Conservation (phyloP, 2,329 filamentous ascomycete species). For the Pseudogymnoascus sp. region DNA sequence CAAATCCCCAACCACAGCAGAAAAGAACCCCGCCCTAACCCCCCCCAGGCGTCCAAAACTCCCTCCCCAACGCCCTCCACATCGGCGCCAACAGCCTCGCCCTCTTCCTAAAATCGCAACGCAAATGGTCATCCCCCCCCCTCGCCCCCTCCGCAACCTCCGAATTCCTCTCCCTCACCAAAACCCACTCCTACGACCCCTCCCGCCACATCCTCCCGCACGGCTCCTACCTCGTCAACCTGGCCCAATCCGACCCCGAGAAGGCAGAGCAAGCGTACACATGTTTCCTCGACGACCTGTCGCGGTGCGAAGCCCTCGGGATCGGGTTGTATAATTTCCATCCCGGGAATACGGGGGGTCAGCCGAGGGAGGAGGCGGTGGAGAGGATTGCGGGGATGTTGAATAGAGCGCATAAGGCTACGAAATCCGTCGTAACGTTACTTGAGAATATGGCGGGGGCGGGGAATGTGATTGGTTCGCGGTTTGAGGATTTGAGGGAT, state of each 20-base stretch:
- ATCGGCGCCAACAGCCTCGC: slow-evolving; percentile 92
- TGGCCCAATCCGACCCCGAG: slow-evolving; percentile 71
- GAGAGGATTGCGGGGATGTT: slow-evolving; percentile 71
- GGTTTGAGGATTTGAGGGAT: slow-evolving; percentile 77
- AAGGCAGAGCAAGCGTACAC: slow-evolving; percentile 82
- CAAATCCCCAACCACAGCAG: too few relatives aligned
- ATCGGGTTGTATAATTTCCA: slow-evolving; percentile 98
- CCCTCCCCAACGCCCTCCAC: slow-evolving; percentile 66
- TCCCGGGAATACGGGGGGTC: slow-evolving; percentile 72
- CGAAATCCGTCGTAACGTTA: slow-evolving; percentile 68
- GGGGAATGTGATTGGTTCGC: slow-evolving; percentile 79
- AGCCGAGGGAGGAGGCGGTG: slow-evolving; percentile 60
- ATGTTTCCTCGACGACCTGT: slow-evolving; percentile 79
- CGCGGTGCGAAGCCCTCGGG: slow-evolving; percentile 75
- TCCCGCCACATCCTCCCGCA: slow-evolving; percentile 75
- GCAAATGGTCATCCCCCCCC: slow-evolving; percentile 84
- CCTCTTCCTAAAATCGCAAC: slow-evolving; percentile 90
- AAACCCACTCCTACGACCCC: slow-evolving; percentile 62
- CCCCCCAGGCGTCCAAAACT: slow-evolving; percentile 67
- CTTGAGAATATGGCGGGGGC: slow-evolving; percentile 93
- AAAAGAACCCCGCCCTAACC: slow-evolving; percentile 13
- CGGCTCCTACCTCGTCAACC: slow-evolving; percentile 92
- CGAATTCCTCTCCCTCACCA: slow-evolving; percentile 62
- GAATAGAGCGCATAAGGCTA: slow-evolving; percentile 73
- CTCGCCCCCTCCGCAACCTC: slow-evolving; percentile 59